Conservation (phyloP, 2,329 filamentous ascomycete species). For the Penicillium sp. region DNA sequence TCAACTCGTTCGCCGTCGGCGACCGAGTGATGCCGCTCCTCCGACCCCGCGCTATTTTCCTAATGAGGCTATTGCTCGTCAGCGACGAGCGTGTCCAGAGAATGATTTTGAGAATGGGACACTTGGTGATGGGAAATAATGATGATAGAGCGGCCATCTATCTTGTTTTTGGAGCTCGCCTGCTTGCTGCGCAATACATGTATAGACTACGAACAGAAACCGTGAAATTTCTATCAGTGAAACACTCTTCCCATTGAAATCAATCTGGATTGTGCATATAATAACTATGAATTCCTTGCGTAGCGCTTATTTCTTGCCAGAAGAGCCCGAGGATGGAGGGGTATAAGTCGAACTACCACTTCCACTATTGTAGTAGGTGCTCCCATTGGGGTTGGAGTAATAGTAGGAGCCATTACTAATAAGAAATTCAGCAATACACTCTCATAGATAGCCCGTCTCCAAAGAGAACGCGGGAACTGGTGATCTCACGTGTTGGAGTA, state of each 20-base stretch:
- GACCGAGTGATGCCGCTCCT: slow-evolving; percentile 33
- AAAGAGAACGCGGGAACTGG: background rate
- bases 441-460: background rate
- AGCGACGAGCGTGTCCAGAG: slow-evolving; percentile 30
- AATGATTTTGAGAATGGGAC: slow-evolving; percentile 22
- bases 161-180: background rate
- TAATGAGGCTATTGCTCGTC: slow-evolving; percentile 36
- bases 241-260: background rate
- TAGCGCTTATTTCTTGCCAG: slow-evolving; percentile 17
- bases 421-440: background rate
- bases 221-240: background rate
- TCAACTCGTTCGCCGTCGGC: slow-evolving; percentile 67
- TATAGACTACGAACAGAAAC: background rate
- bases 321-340: slow-evolving; percentile 47
- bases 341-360: slow-evolving; percentile 64
- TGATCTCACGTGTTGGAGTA: slow-evolving; percentile 65
- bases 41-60: slow-evolving; percentile 26
- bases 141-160: background rate
- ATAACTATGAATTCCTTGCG: background rate
- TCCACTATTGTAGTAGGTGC: slow-evolving; percentile 69
- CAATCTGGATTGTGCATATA: background rate
- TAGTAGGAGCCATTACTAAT: slow-evolving; percentile 70
- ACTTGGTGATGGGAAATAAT: slow-evolving; percentile 16
- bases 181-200: background rate
- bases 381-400: slow-evolving; percentile 70